Conservation (phyloP, 1,284 basidiomycete genomes). For the Tilletia indica region DNA sequence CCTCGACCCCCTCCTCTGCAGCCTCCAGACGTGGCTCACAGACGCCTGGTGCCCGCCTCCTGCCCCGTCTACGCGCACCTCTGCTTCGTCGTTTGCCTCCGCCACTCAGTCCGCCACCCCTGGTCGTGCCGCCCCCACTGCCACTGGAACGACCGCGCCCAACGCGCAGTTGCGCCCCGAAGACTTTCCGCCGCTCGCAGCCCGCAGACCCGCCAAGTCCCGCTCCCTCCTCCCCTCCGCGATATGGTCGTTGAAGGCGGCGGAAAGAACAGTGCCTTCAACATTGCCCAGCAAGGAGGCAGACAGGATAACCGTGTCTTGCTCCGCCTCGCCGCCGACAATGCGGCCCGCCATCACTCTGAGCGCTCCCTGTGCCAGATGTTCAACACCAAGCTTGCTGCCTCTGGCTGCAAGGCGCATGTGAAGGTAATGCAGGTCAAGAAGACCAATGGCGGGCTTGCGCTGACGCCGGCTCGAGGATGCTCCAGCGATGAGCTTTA, state of each 20-base stretch:
- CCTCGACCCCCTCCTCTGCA: neutral
- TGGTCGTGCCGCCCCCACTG: too few species aligned
- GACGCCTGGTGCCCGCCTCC: neutral
- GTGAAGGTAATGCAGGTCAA: neutral
- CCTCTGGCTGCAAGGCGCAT: neutral
- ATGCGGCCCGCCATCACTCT: neutral
- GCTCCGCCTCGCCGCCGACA: neutral
- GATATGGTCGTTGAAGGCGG: slow-evolving; percentile 1
- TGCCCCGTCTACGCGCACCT: neutral
- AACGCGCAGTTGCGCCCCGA: neutral
- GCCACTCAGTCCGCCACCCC: neutral
- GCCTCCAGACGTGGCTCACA: neutral
- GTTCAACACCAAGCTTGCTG: neutral
- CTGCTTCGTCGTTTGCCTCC: neutral
- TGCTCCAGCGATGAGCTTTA: neutral
- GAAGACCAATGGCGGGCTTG: neutral
- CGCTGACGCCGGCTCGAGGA: neutral
- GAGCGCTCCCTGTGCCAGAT: neutral
- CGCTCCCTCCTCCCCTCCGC: neutral
- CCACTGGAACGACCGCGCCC: too few species aligned
- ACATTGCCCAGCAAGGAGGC: neutral
- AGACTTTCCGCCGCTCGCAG: neutral
- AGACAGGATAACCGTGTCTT: neutral
- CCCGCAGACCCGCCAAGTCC: neutral
- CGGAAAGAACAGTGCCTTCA: neutral